Percentiles rank a stretch among this genome's conserved stretches.
Conservation (phyloP, 768 basidiomycete species). For the Cytidiella melzeri region DNA sequence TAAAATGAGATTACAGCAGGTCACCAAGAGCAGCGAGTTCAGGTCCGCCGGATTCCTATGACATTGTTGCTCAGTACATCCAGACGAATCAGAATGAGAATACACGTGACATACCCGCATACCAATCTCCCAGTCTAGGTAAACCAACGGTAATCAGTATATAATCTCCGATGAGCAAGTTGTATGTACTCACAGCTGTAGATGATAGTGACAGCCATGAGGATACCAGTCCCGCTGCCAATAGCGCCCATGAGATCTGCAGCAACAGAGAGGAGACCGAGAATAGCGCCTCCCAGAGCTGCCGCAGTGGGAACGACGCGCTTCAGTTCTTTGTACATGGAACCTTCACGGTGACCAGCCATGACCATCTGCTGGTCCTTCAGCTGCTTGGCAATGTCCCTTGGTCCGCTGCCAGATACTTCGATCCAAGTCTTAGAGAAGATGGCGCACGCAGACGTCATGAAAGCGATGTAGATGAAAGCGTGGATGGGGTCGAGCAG, state of each 20-base stretch:
- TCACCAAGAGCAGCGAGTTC: constrained; percentile 81
- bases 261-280: constrained; percentile 83
- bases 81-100: not conserved
- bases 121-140: constrained; percentile 89
- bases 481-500: constrained; percentile 94
- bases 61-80: not conserved
- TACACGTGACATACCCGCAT: constrained; percentile 44
- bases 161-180: not conserved
- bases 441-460: constrained; percentile 88
- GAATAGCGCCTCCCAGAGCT: constrained; percentile 94
- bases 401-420: constrained; percentile 90
- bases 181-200: constrained; percentile 50
- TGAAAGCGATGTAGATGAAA: constrained; percentile 84
- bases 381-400: constrained; percentile 95
- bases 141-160: not conserved
- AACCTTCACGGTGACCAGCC: constrained; percentile 77
- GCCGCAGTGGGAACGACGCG: constrained; percentile 97
- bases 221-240: constrained; percentile 91
- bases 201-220: constrained; percentile 98
- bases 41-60: constrained; percentile 68
- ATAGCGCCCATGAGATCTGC: constrained; percentile 96
- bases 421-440: constrained; percentile 99
- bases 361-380: constrained; percentile 96
- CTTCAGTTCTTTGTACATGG: constrained; percentile 99
- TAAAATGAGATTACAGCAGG: constrained; percentile 42